These are phyloP conservation scores for Ciborinia camelliae DNA, from an alignment of 2,329 filamentous ascomycete species.

Conservation along the genomic window DNA sequence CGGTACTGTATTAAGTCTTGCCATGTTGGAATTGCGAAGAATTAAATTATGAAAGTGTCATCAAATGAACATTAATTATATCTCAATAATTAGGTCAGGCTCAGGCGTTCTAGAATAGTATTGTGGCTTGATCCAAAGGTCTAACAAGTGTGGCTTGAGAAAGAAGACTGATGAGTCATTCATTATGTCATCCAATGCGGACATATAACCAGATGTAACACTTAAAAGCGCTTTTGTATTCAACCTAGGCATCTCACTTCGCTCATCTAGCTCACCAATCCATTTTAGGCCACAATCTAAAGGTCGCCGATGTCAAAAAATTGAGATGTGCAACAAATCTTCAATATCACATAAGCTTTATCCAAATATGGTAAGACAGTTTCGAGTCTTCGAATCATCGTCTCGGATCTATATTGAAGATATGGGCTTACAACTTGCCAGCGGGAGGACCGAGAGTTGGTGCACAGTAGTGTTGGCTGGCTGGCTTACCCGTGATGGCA, in stretches of 20 bases:
- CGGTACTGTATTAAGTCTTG: slow-evolving; percentile 28
- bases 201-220: neutral
- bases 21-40: slow-evolving; percentile 27
- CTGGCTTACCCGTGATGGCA: neutral
- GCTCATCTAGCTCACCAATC: neutral
- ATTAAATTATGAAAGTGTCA: neutral
- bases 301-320: slow-evolving; percentile 10
- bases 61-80: neutral
- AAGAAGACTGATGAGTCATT: neutral
- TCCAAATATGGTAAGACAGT: neutral
- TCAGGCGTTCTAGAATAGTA: neutral
- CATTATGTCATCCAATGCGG: neutral
- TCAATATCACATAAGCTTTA: neutral
- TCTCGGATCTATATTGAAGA: slow-evolving; percentile 5
- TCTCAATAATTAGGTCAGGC: too few relatives aligned
- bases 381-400: slow-evolving; percentile 1
- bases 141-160: neutral
- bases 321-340: slow-evolving; percentile 8
- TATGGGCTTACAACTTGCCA: too few relatives aligned
- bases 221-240: neutral
- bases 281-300: neutral
- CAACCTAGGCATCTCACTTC: too few relatives aligned
- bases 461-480: neutral
- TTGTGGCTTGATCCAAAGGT: neutral
- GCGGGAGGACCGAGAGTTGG: too few relatives aligned